Evolutionary conservation across 306 rosid genomes (phyloP), one percentile per base, ranked within the genome.

Genomic region (Trifolium repens): DNA sequence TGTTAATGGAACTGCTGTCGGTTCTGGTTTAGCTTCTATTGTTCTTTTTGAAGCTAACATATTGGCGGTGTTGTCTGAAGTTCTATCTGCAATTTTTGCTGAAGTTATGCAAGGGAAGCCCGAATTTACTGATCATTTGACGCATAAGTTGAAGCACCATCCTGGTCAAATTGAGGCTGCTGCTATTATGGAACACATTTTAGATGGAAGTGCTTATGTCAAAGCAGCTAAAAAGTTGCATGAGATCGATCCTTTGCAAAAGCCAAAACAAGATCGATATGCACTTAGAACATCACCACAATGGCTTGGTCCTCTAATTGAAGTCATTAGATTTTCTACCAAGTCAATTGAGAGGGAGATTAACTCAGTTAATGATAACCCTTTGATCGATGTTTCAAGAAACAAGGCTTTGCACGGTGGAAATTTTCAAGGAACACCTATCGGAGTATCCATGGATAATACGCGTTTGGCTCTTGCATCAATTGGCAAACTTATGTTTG

Each of bases 101-200:
- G 98, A 93, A 63, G 97, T 93, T 0, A 93, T 93, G 98, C 93
- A 91, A 55, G 97, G 98, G 4, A 93, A 93, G 32, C 98, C 98
- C 0, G 98, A 93, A 57, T 93, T 93, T 1, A 93, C 97, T 0
- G 97, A 93, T 35, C 97, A 93, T 71, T 85, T 93, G 91, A 93
- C 93, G 0, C 98, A 93, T 47, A 93, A 93, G 60, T 49, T 91
- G 55, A 93, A 93, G 81, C 98, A 93, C 69, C 98, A 93, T 40
- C 98, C 98, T 17, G 98, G 98, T 9, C 98, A 93, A 12, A 93
- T 93, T 57, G 98, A 93, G 53, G 98, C 98, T 9, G 97, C 97
- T 22, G 98, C 98, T 16, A 93, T 93, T 5, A 93, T 93, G 98
- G 98, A 93, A 27, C 96, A 93, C 47, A 84, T 93, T 66, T 84